Evolutionary conservation across 2,329 filamentous ascomycete genomes (phyloP).

Genomic region (Ophiocordyceps camponoti-saundersi): DNA sequence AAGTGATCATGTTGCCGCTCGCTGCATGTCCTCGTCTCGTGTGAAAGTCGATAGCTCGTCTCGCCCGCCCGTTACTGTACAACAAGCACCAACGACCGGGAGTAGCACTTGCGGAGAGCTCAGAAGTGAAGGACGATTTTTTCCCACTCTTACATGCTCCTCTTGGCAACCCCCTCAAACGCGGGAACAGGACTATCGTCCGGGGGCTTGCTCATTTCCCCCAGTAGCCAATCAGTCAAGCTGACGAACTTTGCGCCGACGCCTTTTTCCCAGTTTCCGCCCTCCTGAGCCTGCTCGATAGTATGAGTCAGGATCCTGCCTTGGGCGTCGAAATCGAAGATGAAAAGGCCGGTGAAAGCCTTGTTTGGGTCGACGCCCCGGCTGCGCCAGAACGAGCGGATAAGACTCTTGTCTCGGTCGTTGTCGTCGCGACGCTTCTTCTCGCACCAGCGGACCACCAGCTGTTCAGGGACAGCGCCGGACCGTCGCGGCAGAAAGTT

Average conservation of each 20-base stretch:
- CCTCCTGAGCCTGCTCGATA: conserved; percentile 83
- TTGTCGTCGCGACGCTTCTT: conserved; percentile 11
- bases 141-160: conserved; percentile 3
- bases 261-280: conserved; percentile 65
- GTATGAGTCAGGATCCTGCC: conserved; percentile 76
- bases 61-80: not conserved
- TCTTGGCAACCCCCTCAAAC: conserved; percentile 14
- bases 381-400: conserved; percentile 22
- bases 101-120: too few relatives aligned
- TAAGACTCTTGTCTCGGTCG: conserved; percentile 13
- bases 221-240: conserved; percentile 86
- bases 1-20: too few relatives aligned
- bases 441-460: conserved; percentile 77
- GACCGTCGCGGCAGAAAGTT: conserved; percentile 28
- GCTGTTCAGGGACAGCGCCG: conserved; percentile 54
- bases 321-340: conserved; percentile 86
- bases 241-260: conserved; percentile 73
- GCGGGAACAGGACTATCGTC: conserved; percentile 16
- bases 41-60: too few relatives aligned
- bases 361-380: conserved; percentile 37
- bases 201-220: conserved; percentile 37
- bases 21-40: too few relatives aligned
- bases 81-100: not conserved
- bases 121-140: too few relatives aligned
- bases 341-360: conserved; percentile 80